Evolutionary conservation across 495 filamentous ascomycete genomes (phyloP).

Genomic region (Xylaria nigripes): DNA sequence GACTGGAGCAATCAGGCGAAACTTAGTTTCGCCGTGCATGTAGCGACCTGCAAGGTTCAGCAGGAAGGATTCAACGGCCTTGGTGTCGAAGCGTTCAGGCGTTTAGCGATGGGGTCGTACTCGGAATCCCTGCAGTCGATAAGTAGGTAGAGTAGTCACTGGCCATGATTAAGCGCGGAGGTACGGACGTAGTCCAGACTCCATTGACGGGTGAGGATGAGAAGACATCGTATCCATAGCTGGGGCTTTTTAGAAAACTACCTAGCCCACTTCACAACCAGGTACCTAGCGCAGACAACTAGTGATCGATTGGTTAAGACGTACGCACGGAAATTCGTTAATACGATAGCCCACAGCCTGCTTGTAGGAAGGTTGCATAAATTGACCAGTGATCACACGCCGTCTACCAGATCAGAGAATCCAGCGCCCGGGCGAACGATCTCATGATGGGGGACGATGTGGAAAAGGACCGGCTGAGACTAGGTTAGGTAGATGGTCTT

Average conservation of each 20-base stretch:
- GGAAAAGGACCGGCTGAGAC: slow-evolving; percentile 1
- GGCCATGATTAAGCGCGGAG: not conserved
- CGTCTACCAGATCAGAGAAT: not conserved
- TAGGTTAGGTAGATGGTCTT: not conserved
- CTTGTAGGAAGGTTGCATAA: slow-evolving; percentile 6
- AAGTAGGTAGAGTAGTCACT: not conserved
- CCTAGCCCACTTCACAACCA: not conserved
- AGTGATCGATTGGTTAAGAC: not conserved
- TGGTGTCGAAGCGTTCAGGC: slow-evolving; percentile 21
- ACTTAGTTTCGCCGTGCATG: slow-evolving; percentile 53
- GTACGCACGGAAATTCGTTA: not conserved
- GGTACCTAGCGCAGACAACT: not conserved
- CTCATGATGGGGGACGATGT: not conserved
- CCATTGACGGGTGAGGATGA: not conserved
- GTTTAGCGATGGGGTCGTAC: slow-evolving; percentile 18
- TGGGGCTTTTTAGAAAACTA: slow-evolving; percentile 14
- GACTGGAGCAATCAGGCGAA: slow-evolving; percentile 45
- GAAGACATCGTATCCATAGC: slow-evolving; percentile 7
- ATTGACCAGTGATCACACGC: slow-evolving; percentile 7
- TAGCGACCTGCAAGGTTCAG: slow-evolving; percentile 60
- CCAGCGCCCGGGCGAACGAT: slow-evolving; percentile 1
- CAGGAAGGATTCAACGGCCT: slow-evolving; percentile 58
- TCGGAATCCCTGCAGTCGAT: slow-evolving; percentile 9
- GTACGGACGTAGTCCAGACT: not conserved
- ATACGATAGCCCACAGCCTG: not conserved